Evolutionary conservation across 192 early-diverging fungal species (phyloP).

Genomic region (Nowakowskiella sp.): DNA sequence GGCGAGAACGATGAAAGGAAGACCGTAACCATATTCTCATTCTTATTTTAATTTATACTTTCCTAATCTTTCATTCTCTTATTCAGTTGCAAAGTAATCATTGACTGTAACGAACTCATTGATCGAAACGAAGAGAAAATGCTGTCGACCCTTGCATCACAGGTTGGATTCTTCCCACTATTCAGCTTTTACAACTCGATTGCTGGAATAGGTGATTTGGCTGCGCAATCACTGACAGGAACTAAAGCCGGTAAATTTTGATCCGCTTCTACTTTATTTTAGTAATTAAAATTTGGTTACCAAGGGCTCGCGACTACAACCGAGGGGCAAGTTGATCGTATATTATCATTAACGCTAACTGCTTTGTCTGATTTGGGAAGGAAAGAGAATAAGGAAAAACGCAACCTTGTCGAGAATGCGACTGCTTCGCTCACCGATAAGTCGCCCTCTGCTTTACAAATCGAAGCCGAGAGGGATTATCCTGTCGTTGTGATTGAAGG

Average conservation of each 20-base stretch:
- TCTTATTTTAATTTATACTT: too few species aligned
- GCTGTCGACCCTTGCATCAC: constrained; percentile 66
- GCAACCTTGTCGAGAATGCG: constrained; percentile 6
- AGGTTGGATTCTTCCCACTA: constrained; percentile 87
- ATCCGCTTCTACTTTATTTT: background rate
- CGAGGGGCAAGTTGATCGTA: constrained; percentile 72
- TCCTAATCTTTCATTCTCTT: too few species aligned
- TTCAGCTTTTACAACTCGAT: constrained; percentile 53
- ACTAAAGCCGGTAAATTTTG: constrained; percentile 60
- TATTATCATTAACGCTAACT: constrained; percentile 74
- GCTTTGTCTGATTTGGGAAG: constrained; percentile 58
- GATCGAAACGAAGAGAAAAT: constrained; percentile 66
- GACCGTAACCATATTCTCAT: constrained; percentile 50
- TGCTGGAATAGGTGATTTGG: background rate
- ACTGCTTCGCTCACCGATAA: constrained; percentile 1
- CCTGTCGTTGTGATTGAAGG: constrained; percentile 89
- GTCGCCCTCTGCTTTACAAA: background rate
- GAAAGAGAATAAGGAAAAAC: constrained; percentile 21
- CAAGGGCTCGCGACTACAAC: constrained; percentile 66
- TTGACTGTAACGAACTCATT: constrained; percentile 72
- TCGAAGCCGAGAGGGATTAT: constrained; percentile 38
- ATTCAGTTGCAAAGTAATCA: constrained; percentile 57
- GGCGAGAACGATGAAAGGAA: constrained; percentile 53
- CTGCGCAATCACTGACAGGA: constrained; percentile 64
- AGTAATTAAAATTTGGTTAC: background rate